Conservation (phyloP, 2,329 filamentous ascomycete species). For the Cladosporium phlei region DNA sequence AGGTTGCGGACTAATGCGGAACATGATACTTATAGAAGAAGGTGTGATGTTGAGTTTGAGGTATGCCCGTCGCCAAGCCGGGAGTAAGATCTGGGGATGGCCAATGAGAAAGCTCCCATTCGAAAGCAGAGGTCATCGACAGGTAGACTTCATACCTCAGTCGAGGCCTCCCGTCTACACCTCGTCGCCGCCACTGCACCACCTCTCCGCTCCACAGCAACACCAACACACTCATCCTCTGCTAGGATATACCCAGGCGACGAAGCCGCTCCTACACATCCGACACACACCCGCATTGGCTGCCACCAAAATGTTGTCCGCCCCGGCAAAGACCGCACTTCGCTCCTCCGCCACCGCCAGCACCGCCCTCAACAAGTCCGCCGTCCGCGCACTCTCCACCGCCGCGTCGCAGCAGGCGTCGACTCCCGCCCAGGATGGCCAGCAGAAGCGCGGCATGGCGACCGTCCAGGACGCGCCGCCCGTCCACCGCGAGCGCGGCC, state of each 20-base stretch:
- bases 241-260: constrained; percentile 10
- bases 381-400: constrained; percentile 30
- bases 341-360: constrained; percentile 24
- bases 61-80: not conserved
- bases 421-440: constrained; percentile 31
- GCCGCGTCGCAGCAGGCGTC: constrained; percentile 18
- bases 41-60: too few relatives aligned
- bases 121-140: too few relatives aligned
- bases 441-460: constrained; percentile 64
- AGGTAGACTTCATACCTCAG: too few relatives aligned
- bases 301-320: constrained; percentile 27
- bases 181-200: constrained; percentile 12
- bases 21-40: too few relatives aligned
- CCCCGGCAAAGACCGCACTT: constrained; percentile 28
- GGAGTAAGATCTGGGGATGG: not conserved
- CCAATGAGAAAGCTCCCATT: constrained; percentile 5
- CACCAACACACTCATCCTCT: constrained; percentile 9
- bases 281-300: constrained; percentile 12
- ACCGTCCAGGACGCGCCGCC: constrained; percentile 49
- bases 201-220: constrained; percentile 14
- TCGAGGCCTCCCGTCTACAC: constrained; percentile 3
- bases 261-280: constrained; percentile 13
- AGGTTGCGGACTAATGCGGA: too few relatives aligned
- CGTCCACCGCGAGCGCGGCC: constrained; percentile 71
- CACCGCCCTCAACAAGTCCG: constrained; percentile 22